Conservation (phyloP, 2,329 filamentous ascomycete species). For the Trichoderma sp. region DNA sequence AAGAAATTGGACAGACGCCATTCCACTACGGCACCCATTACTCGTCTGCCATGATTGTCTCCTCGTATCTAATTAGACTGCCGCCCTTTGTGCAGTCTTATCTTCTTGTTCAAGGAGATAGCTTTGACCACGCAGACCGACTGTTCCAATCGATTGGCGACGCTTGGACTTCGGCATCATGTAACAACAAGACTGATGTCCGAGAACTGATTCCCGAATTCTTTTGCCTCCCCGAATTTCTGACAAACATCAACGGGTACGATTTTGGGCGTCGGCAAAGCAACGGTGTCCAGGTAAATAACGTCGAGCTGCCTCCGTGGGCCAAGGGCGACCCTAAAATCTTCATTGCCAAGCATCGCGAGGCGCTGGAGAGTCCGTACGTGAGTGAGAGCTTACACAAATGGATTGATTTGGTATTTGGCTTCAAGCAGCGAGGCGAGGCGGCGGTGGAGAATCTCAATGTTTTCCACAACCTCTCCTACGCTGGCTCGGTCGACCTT, state of each 20-base stretch:
- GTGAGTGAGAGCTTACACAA: constrained; percentile 86
- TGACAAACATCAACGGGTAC: constrained; percentile 91
- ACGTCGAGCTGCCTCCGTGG: constrained; percentile 91
- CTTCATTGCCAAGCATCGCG: constrained; percentile 93
- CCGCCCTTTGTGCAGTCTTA: constrained; percentile 97
- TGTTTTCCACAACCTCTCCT: constrained; percentile 94
- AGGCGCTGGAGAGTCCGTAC: constrained; percentile 89
- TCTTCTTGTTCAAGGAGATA: constrained; percentile 88
- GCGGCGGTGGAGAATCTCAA: constrained; percentile 88
- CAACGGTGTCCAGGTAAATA: constrained; percentile 73
- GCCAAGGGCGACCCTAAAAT: constrained; percentile 94
- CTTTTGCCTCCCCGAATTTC: constrained; percentile 92
- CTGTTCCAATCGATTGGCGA: constrained; percentile 91
- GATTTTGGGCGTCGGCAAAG: constrained; percentile 89
- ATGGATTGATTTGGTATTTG: constrained; percentile 97
- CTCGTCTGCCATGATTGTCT: constrained; percentile 98
- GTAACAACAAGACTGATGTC: constrained; percentile 89
- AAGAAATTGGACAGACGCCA: constrained; percentile 86
- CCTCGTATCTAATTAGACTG: constrained; percentile 89
- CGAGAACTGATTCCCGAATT: constrained; percentile 95
- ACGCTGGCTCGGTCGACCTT: constrained; percentile 88
- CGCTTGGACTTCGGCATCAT: constrained; percentile 87
- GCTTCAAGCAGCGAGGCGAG: constrained; percentile 89
- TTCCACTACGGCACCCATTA: constrained; percentile 99
- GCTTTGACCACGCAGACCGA: constrained; percentile 92